Evolutionary conservation across 2,329 filamentous ascomycete species (phyloP), one percentile per base, ranked within the genome.

Genomic region (Trichoderma brevicompactum): DNA sequence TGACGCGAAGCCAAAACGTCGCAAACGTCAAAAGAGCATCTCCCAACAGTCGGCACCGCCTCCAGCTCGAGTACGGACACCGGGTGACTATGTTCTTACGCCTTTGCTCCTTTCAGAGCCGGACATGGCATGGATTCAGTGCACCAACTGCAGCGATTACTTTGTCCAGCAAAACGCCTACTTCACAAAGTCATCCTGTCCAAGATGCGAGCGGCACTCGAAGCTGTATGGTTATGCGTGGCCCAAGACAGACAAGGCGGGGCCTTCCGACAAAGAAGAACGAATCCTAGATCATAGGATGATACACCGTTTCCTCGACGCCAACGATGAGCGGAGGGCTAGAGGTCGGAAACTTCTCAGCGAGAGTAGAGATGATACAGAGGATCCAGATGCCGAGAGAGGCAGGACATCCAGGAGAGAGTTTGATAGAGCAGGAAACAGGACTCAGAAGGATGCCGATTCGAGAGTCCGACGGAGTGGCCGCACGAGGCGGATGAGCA

Each of bases 181-280:
- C 75, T 89, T 89, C 69, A 97, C 94, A 1, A 87, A 90, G 60
- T 88, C 90, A 55, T 90, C 92, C 15, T 99, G 95, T 75, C 94
- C 92, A 4, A 87, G 95, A 7, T 99, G 95, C 76, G 95, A 99
- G 79, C 87, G 95, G 0, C 95, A 99, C 74, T 96, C 92, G 15
- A 98, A 96, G 79, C 80, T 99, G 0, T 99, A 98, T 75, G 96
- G 96, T 0, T 97, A 91, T 74, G 83, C 90, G 65, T 99, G 95
- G 95, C 95, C 95, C 6, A 97, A 99, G 81, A 98, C 95, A 0
- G 91, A 97, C 66, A 90, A 84, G 68, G 87, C 90, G 32, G 92
- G 92, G 0, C 87, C 87, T 15, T 77, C 85, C 19, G 95, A 98
- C 74, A 88, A 86, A 65, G 87, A 90, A 70, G 85, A 89, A 74